Base-by-base conservation (phyloP, 306 rosid genomes). In the Fragaria nilgerrensis region DNA sequence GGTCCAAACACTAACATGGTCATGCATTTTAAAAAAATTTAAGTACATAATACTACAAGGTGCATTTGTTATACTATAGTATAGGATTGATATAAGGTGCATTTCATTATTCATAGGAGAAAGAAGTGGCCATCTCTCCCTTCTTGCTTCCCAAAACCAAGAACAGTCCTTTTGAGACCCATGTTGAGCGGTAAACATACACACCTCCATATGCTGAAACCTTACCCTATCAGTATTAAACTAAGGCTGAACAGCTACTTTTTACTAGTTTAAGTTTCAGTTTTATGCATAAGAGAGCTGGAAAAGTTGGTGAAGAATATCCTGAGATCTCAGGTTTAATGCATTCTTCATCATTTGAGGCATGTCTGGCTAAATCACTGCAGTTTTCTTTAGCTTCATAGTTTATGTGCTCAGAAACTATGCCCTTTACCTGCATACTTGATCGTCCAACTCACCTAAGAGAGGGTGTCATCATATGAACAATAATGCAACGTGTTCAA, bases 151-250 rank as follows among this genome's bases (percentile, higher is more conserved):
- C 82, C 55, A 75, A 84, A 70, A 77, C 56, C 84, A 70, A 78
- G 53, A 58, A 65, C 74, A 48, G 71, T 56, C 29, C 23, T 48
- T 41, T 58, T 68, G 80, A 69, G 79, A 72, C 75, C 23, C 70
- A 82, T 88, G 91, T 82, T 81, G 85, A 82, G 81, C 56, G 76
- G 82, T 82, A 81, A 47, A 88, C 49, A 87, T 50, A 80, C 75
- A 74, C 85, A 50, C 80, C 75, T 77, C n/a, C 37, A 66, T 74
- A 66, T 74, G 84, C 75, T 80, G 37, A 85, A 85, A 80, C 79
- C 73, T 73, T 81, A 56, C 82, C 72, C 14, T 72, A 63, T 3
- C 34, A 43, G 62, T 64, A 82, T 66, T 53, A 64, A 78, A 47
- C 0, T 15, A 64, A 16, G 19, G 11, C 58, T 72, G 63, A 82